phyloP scores from a whole-genome alignment of 2,329 filamentous ascomycete species.

The Domatiomyces globalis region DNA sequence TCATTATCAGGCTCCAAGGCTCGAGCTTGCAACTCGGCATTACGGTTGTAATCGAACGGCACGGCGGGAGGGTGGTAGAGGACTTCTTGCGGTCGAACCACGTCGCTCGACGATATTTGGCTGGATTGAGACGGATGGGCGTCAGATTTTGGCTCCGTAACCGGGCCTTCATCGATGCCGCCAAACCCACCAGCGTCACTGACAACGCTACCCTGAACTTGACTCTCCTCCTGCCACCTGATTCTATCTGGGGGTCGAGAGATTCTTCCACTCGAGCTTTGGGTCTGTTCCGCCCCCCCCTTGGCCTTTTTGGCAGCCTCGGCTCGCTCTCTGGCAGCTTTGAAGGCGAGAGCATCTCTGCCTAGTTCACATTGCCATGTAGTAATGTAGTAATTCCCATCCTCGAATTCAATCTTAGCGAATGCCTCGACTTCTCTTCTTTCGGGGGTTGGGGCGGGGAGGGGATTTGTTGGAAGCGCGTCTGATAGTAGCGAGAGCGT shows the following conservation, averaged over 20 bases:
- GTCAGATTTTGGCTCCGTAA: constrained; percentile 1
- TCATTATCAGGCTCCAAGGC: constrained; percentile 13
- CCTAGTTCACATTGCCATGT: constrained; percentile 50
- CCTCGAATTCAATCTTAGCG: constrained; percentile 50
- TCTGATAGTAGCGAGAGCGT: background rate
- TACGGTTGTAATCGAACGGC: constrained; percentile 16
- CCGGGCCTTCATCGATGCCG: constrained; percentile 14
- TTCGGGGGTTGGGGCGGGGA: constrained; percentile 3
- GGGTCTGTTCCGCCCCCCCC: constrained; percentile 20
- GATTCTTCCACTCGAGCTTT: constrained; percentile 32
- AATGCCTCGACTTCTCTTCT: constrained; percentile 39
- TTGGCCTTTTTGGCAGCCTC: constrained; percentile 27
- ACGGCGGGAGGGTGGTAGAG: constrained; percentile 14
- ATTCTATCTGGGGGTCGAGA: constrained; percentile 33
- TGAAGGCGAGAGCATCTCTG: constrained; percentile 42
- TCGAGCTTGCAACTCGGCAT: constrained; percentile 13
- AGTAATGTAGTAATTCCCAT: constrained; percentile 52
- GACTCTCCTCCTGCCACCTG: constrained; percentile 29
- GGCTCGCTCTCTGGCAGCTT: constrained; percentile 33
- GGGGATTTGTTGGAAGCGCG: background rate
- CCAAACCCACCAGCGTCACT: constrained; percentile 42
- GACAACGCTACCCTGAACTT: constrained; percentile 36
- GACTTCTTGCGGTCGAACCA: constrained; percentile 17
- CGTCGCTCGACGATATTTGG: constrained; percentile 14
- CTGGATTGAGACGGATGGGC: constrained; percentile 12